Base-by-base conservation (phyloP, 805 yeast species). In the Spathaspora boniae region DNA sequence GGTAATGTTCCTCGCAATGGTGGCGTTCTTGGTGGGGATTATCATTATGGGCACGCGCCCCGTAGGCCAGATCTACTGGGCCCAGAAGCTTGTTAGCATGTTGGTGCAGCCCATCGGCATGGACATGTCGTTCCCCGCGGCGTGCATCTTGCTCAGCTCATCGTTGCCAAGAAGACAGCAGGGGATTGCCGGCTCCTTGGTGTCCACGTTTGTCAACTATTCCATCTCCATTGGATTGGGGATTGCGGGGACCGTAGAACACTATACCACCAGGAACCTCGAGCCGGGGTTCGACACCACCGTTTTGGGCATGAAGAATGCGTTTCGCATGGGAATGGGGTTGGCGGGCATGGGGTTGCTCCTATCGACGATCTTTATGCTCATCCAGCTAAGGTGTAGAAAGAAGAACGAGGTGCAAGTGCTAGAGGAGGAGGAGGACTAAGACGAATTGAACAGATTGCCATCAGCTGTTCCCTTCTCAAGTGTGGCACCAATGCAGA, bases 101-200 rank as follows among this genome's bases (percentile, higher is more conserved):
- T 39, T 79, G 6, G 54, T 82, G 2, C 58, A 74, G 8, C 74
- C 81, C 8, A 79, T 77, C 59, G 93, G 88, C 2, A 82, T 84
- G 87, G 91, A 84, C 52, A 66, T 79, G 63, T 76, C 85, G 9
- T 84, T 82, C 53, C 93, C 94, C 0, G 81, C 89, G 0, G 79
- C 83, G 0, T 75, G 86, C 0, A 65, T 83, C 34, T 67, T 80
- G 8, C 55, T 83, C 27, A 70, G 80, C 16, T 73, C 76, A 36
- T 58, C 63, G 24, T 62, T 83, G 16, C 88, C 89, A 0, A 58
- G 64, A 36, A 63, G 70, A 34, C 77, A 79, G 45, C 93, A 84
- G 56, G 93, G 91, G 5, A 74, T 81, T 65, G 89, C 88, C 1
- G 88, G 86, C 0, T 80, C 88, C 0, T 60, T 84, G 37, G 81